Evolutionary conservation across 2,329 filamentous ascomycete species (phyloP), one percentile per base, ranked within the genome.

Genomic region (Dryadomyces quercus-mongolicae): DNA sequence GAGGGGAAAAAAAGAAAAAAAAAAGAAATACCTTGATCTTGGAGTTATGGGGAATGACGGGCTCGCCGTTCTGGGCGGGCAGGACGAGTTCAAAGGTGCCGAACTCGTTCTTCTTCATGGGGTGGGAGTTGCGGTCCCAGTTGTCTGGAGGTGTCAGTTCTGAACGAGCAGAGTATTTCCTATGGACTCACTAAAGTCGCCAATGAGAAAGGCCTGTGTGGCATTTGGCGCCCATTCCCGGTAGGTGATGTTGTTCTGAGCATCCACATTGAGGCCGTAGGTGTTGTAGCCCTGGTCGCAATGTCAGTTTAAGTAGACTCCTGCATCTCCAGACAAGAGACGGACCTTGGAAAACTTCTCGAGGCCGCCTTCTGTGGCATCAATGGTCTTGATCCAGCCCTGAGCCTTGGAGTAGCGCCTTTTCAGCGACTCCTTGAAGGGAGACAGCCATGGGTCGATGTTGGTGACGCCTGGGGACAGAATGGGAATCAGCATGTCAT

Each of bases 1-100:
- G n/a, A n/a, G n/a, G n/a, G n/a, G n/a, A n/a, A n/a, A n/a, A n/a
- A n/a, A n/a, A n/a, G n/a, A n/a, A n/a, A n/a, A n/a, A n/a, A n/a
- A n/a, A n/a, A n/a, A n/a, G n/a, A n/a, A n/a, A n/a, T 66, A 91
- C 92, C 85, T 98, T 98, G 71, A 98, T 71, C 72, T 96, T 98
- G 62, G 90, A 94, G 61, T 95, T 89, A 72, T 98, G 93, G 50
- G 85, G 78, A 63, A 98, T 95, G 4, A 83, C 84, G 47, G 88
- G 77, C 58, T 86, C 72, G 38, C 91, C 90, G 64, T 89, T 71
- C 55, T 79, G 80, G 49, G 86, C 81, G 12, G 88, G 86, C 9
- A 98, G 62, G 1, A 74, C 80, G 52, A 96, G 82, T 65, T 95
- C 86, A 72, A 92, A 98, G 31, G 94, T 84, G 5, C 93, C 93